Conservation (phyloP, 352 stramenopile genomes). For the Aphanomyces astaci region DNA sequence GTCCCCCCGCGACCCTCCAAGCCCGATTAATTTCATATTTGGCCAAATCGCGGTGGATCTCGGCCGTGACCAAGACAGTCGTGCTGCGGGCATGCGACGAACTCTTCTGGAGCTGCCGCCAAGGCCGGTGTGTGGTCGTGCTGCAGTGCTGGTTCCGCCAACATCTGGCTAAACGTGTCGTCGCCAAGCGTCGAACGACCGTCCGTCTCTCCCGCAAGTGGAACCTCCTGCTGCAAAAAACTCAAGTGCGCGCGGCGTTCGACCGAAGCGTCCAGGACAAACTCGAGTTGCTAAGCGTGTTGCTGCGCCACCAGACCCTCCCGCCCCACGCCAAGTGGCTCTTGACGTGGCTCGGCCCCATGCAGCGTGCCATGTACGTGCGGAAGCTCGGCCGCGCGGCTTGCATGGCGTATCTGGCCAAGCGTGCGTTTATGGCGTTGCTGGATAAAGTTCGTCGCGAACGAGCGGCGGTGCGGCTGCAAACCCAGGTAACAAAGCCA, state of each 20-base stretch:
- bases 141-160: slow-evolving; percentile 78
- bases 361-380: slow-evolving; percentile 74
- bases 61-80: slow-evolving; percentile 49
- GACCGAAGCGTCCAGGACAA: slow-evolving; percentile 71
- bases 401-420: slow-evolving; percentile 56
- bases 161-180: slow-evolving; percentile 46
- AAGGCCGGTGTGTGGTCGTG: slow-evolving; percentile 51
- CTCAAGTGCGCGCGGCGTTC: slow-evolving; percentile 63
- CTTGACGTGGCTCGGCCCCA: slow-evolving; percentile 69
- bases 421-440: slow-evolving; percentile 66
- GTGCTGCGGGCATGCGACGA: slow-evolving; percentile 58
- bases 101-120: slow-evolving; percentile 60
- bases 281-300: slow-evolving; percentile 68
- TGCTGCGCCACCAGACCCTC: slow-evolving; percentile 58
- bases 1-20: slow-evolving; percentile 25
- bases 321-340: slow-evolving; percentile 59
- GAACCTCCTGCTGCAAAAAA: slow-evolving; percentile 52
- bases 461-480: slow-evolving; percentile 25
- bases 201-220: slow-evolving; percentile 57
- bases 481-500: neutral
- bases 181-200: slow-evolving; percentile 40
- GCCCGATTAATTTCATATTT: slow-evolving; percentile 49
- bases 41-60: slow-evolving; percentile 73
- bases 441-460: slow-evolving; percentile 56
- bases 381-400: slow-evolving; percentile 80